Conservation (phyloP, 164 flowering plant genomes). For the Echeveria elegans region DNA sequence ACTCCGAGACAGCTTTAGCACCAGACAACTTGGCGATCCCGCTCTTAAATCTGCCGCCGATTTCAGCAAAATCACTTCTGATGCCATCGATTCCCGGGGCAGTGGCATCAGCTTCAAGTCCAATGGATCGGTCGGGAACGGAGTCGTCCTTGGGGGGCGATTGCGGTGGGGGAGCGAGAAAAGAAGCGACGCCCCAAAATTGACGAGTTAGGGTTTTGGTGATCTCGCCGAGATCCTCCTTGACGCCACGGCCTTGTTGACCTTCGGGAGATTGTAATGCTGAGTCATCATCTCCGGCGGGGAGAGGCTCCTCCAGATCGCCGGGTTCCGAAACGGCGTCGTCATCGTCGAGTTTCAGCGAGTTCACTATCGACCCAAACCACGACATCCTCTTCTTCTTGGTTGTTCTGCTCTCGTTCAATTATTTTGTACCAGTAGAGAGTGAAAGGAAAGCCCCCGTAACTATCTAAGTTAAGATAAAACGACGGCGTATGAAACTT, state of each 20-base stretch:
- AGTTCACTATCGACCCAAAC: slow-evolving; percentile 8
- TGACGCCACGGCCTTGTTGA: slow-evolving; percentile 48
- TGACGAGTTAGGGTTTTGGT: slow-evolving; percentile 54
- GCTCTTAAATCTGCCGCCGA: slow-evolving; percentile 48
- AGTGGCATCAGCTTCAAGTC: slow-evolving; percentile 9
- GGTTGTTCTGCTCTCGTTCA: not conserved
- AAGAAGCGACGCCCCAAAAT: slow-evolving; percentile 75
- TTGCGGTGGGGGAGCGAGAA: slow-evolving; percentile 52
- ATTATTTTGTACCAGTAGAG: not conserved
- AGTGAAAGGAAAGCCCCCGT: not conserved
- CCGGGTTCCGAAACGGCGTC: slow-evolving; percentile 1
- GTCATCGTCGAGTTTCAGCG: slow-evolving; percentile 1
- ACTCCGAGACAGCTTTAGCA: slow-evolving; percentile 37
- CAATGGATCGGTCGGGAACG: not conserved
- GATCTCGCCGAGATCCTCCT: slow-evolving; percentile 75
- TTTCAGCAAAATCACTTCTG: slow-evolving; percentile 57
- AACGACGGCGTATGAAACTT: too few species aligned
- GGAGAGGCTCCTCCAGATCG: not conserved
- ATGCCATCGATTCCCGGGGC: slow-evolving; percentile 35
- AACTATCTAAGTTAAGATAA: too few species aligned
- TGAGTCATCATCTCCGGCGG: slow-evolving; percentile 19
- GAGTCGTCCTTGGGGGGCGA: slow-evolving; percentile 12
- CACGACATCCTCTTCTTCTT: slow-evolving; percentile 1
- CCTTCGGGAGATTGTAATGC: slow-evolving; percentile 10
- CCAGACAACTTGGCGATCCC: slow-evolving; percentile 55